Base-by-base conservation (phyloP, 78 protist species). In the Dictyostelium firmibasis region DNA sequence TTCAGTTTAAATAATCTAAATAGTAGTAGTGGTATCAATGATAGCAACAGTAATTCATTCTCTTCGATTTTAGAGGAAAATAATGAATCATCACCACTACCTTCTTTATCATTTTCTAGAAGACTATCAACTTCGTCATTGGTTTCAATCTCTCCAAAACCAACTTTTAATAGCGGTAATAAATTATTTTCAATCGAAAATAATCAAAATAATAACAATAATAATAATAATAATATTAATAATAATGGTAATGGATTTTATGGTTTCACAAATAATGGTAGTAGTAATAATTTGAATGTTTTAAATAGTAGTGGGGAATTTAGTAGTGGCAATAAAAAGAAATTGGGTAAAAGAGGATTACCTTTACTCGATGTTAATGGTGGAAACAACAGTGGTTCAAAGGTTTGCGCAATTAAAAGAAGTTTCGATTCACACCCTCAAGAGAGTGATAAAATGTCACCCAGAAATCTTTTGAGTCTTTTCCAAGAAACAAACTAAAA, bases 381-480 rank as follows among this genome's bases (percentile, higher is more conserved):
- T 50, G 60, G 44, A 9, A 16, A 11, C 9, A 44, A 20, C 16
- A 72, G 84, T 2, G 31, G 38, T 44, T 81, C 77, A 75, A 86
- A 86, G 41, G 72, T 85, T 20, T 72, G 43, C n/a, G 62, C 62
- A 47, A 33, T 81, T n/a, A 75, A 76, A 14, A 50, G 85, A 77
- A 57, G 85, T 57, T 50, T 70, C 16, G 44, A 76, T 8, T 78
- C 78, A 20, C 91, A 60, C 2, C 53, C 78, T 20, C 91, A 85
- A 85, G 93, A 86, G 69, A 83, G 67, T 78, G 62, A 29, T n/a
- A 77, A 83, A 31, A 41, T 78, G 62, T 81, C 87, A 20, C 94
- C 94, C 38, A 78, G 94, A 69, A 89, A 89, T 89, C 70, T 89
- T 23, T 47, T 89, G 50, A 86, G 93, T 86, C 84, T 86, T 50